These are phyloP conservation scores for Leptographium wingfieldii DNA, from an alignment of 2,329 filamentous ascomycete species.

Conservation along the genomic window DNA sequence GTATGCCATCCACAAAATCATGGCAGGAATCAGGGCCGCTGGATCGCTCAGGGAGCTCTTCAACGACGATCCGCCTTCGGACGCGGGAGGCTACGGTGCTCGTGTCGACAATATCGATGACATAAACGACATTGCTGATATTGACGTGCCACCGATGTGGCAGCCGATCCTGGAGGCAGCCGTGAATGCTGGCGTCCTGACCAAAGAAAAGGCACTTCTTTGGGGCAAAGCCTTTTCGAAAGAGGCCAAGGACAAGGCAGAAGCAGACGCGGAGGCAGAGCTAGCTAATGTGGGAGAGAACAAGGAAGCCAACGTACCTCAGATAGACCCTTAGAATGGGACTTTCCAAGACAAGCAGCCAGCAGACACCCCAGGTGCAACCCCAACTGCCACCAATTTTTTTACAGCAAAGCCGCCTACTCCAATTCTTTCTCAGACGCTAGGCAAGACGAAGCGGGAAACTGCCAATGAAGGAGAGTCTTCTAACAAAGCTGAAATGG, in stretches of 20 bases:
- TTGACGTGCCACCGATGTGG: not conserved
- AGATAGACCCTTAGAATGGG: not conserved
- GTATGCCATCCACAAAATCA: slow-evolving; percentile 2
- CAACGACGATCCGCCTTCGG: not conserved
- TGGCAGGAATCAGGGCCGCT: slow-evolving; percentile 2
- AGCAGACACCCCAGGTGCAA: too few relatives aligned
- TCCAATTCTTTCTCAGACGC: too few relatives aligned
- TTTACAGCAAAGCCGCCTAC: too few relatives aligned
- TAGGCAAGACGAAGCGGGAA: too few relatives aligned
- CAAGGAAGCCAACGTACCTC: not conserved
- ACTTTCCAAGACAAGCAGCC: not conserved
- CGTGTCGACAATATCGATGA: not conserved
- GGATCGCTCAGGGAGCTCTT: not conserved
- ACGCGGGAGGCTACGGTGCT: not conserved
- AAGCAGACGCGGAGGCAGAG: not conserved
- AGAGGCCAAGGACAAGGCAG: not conserved
- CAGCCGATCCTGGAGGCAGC: not conserved
- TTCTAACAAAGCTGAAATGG: too few relatives aligned
- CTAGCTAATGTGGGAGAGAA: not conserved
- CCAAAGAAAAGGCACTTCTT: not conserved
- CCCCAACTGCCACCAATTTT: too few relatives aligned
- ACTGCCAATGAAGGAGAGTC: too few relatives aligned
- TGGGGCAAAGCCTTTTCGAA: not conserved
- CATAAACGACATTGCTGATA: not conserved
- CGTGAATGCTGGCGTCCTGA: slow-evolving; percentile 1